These are phyloP conservation scores for Hymenoscyphus linearis DNA, from an alignment of 2,329 filamentous ascomycete species.

Conservation along the genomic window DNA sequence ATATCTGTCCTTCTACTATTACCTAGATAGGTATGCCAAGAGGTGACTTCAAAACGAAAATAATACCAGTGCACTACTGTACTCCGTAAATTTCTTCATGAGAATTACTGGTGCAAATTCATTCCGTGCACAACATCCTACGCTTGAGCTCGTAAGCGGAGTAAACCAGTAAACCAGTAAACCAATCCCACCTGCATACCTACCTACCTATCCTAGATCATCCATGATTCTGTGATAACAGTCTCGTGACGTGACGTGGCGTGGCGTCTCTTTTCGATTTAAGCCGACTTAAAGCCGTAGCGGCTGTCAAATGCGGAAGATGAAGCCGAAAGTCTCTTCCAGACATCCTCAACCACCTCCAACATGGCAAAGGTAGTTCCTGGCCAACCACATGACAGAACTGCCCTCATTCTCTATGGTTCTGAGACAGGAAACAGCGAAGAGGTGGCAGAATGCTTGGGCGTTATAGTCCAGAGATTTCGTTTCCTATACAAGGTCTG, in stretches of 20 bases:
- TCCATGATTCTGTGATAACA: not conserved
- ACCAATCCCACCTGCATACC: too few relatives aligned
- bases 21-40: not conserved
- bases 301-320: not conserved
- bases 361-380: constrained; percentile 18
- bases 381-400: constrained; percentile 34
- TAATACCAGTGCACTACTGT: too few relatives aligned
- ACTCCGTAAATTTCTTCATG: too few relatives aligned
- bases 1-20: not conserved
- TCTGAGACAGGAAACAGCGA: constrained; percentile 94
- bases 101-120: too few relatives aligned
- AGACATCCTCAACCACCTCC: not conserved
- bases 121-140: too few relatives aligned
- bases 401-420: constrained; percentile 75
- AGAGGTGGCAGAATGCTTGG: constrained; percentile 83
- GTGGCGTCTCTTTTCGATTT: not conserved
- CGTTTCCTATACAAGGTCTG: constrained; percentile 71
- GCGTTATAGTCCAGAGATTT: constrained; percentile 66
- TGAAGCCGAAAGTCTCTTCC: not conserved
- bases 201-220: too few relatives aligned
- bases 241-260: not conserved
- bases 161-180: too few relatives aligned
- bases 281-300: not conserved
- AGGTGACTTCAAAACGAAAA: too few relatives aligned
- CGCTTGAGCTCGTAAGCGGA: too few relatives aligned